Base-by-base conservation (phyloP, 2,329 filamentous ascomycete genomes). In the Coniella vitis region DNA sequence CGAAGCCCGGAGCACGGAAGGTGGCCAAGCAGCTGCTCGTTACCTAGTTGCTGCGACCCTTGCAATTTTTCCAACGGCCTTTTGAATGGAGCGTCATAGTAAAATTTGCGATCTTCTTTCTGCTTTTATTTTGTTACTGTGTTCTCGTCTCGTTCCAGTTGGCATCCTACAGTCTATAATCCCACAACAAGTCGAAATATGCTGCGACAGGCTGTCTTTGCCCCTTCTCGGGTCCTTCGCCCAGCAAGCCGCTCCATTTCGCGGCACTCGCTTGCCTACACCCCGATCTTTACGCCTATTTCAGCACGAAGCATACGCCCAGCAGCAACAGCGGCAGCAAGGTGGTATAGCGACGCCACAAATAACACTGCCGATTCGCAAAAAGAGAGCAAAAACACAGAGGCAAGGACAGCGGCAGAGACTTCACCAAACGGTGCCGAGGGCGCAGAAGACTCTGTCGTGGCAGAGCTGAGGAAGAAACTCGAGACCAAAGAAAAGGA, bases 401-500 rank as follows among this genome's bases (percentile, higher is more conserved):
- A 65, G 50, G 57, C 55, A 17, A 44, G 50, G 4, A 56, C 65
- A 35, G 35, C 60, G 13, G 53, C 62, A 7, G 56, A 58, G 35
- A 47, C 47, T 2, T 61, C 65, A 51, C 57, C 61, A 16, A 57
- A 51, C 7, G 7, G 40, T 12, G 17, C 47, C 22, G 47, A 47
- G 47, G 29, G 45, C 14, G 32, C 48, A 17, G 51, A 53, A 48
- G 51, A 53, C 39, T 40, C 64, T 32, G 49, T 61, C 9, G 69
- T 70, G 48, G 63, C 66, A 37, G 60, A 73, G 36, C 61, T 77
- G 48, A 75, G 74, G 67, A 76, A 76, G 61, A 65, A 70, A 53
- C 63, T 78, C 40, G 74, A 77, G 61, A 62, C 70, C 56, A 78
- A 77, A 65, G 70, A 75, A 29, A 68, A 70, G 56, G 74, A 77